phyloP scores from a whole-genome alignment of 345 rosid genomes.

The Heritiera littoralis region DNA sequence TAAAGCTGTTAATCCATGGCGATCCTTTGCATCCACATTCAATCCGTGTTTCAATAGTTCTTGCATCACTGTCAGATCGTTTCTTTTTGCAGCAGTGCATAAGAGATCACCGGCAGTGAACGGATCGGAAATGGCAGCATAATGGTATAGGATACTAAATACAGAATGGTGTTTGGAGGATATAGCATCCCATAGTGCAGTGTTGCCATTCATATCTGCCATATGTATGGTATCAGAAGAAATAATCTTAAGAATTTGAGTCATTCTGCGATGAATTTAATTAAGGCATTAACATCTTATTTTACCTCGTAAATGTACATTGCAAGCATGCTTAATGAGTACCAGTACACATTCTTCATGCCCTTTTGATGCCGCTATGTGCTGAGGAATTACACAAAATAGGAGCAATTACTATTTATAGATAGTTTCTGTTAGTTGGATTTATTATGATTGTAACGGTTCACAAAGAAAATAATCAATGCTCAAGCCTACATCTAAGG shows the following conservation, averaged over 20 bases:
- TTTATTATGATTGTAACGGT: background rate
- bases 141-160: slow-evolving; percentile 65
- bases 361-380: slow-evolving; percentile 83
- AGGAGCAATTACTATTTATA: background rate
- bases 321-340: slow-evolving; percentile 76
- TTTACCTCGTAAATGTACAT: slow-evolving; percentile 65
- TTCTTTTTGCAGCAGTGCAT: slow-evolving; percentile 72
- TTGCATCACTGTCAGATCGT: slow-evolving; percentile 53
- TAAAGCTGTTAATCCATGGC: slow-evolving; percentile 58
- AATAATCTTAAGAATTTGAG: too few species aligned
- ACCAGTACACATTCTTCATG: slow-evolving; percentile 78
- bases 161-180: slow-evolving; percentile 56
- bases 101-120: slow-evolving; percentile 69
- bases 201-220: slow-evolving; percentile 69
- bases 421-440: background rate
- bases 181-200: slow-evolving; percentile 82
- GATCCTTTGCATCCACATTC: slow-evolving; percentile 53
- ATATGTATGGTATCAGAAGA: background rate
- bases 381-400: slow-evolving; percentile 46
- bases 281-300: slow-evolving; percentile 12
- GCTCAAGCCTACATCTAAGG: background rate
- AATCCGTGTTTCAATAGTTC: slow-evolving; percentile 64
- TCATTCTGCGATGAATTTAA: background rate
- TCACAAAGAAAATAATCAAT: background rate
- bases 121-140: slow-evolving; percentile 57